Evolutionary conservation across 176 grass and related monocot species (phyloP), one percentile per base, ranked within the genome.

Genomic region (Zizania latifolia): DNA sequence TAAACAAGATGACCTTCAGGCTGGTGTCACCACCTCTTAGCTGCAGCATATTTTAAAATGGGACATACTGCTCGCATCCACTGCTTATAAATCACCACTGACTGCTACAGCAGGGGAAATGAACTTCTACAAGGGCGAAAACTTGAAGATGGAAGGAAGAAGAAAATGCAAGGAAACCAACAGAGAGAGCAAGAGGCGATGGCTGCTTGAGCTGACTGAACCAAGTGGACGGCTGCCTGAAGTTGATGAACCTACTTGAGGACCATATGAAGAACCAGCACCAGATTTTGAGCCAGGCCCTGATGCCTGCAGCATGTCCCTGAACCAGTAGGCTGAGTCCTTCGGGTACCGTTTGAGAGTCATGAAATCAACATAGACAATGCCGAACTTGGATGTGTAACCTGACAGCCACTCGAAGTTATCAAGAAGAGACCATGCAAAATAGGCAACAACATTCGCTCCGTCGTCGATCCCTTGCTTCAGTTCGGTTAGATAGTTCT

Each of bases 381-480:
- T 82, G 27, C 92, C 89, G 2, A 95, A 95, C 29, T 85, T 90
- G 36, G 89, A 95, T 0, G 92, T 91, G 78, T 92, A 95, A 11
- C 92, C 92, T 19, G 87, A 77, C 46, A 86, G 79, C 92, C 89
- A 95, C 74, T 92, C 89, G 24, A 92, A 92, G 80, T 92, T 96
- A 78, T 96, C 93, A 10, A 96, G 85, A 15, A 96, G 82, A 36
- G 93, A 96, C 93, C 89, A 92, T 0, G 89, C 84, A 21, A 96
- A 92, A 48, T 96, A 96, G 31, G 43, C 93, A 0, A 92, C 70
- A 61, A 96, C 86, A 24, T 87, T 86, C 0, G 84, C 84, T 1
- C 89, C 89, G 1, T 88, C 86, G 3, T 96, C 93, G n/a, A 88
- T 92, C 11, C 63, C 89, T 58, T 77, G 83, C 65, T 92, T 92